phyloP scores from a whole-genome alignment of 129 eudicot genomes.

The Solidago caesia region DNA sequence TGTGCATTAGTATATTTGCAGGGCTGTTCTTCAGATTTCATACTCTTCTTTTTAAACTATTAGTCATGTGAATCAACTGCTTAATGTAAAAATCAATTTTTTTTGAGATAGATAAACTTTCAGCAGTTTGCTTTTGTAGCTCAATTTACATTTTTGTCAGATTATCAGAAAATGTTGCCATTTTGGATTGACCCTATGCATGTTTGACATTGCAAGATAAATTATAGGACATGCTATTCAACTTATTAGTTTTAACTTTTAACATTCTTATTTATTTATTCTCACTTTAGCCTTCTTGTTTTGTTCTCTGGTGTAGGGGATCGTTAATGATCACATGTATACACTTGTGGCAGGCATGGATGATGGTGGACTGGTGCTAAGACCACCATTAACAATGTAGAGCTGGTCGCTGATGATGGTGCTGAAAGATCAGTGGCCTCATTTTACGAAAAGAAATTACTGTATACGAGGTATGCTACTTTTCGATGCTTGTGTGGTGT shows the following conservation, averaged over 20 bases:
- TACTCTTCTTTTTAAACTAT: too few relatives aligned
- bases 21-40: too few relatives aligned
- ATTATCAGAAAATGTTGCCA: too few relatives aligned
- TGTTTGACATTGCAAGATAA: too few relatives aligned
- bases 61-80: too few relatives aligned
- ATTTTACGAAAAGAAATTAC: constrained; percentile 85
- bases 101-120: too few relatives aligned
- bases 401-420: constrained; percentile 77
- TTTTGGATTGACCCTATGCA: too few relatives aligned
- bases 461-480: constrained; percentile 74
- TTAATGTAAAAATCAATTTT: too few relatives aligned
- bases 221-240: background rate
- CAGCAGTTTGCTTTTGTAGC: too few relatives aligned
- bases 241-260: background rate
- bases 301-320: constrained; percentile 55
- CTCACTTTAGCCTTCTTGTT: background rate
- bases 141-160: too few relatives aligned
- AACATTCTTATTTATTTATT: background rate
- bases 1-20: too few relatives aligned
- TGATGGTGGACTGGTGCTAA: constrained; percentile 44
- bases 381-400: constrained; percentile 54
- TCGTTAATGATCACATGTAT: constrained; percentile 58
- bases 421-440: constrained; percentile 86
- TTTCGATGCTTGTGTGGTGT: background rate
- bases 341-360: constrained; percentile 60